Base-by-base conservation (phyloP, 2,329 filamentous ascomycete species). In the Incumbomyces delicatus region DNA sequence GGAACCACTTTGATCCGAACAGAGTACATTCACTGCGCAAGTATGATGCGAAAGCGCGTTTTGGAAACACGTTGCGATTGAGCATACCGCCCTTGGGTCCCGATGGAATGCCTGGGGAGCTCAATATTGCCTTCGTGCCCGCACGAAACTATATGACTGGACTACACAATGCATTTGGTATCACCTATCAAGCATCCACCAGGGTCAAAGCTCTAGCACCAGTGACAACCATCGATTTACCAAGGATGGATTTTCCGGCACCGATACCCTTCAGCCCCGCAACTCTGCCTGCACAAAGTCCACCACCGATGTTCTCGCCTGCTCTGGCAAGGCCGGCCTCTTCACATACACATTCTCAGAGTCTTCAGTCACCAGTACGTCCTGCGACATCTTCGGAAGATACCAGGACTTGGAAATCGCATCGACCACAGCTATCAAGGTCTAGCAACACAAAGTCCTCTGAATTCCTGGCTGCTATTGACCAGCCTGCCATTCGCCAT, bases 61-160 rank as follows among this genome's bases (percentile, higher is more conserved):
- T 60, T 30, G 67, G 67, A 6, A 57, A 76, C 36, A 47, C 52
- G 6, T 60, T 69, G 52, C 62, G 69, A 35, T 65, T 85, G 7
- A 64, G 71, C 1, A 67, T 87, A 3, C 75, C 77, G 2, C 62
- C 79, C 0, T 61, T 73, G 18, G 65, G 71, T 2, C 63, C 71
- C 0, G 69, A 70, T 18, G 79, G 77, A 4, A 64, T 70, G 12
- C 66, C 72, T 7, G 83, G 83, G 14, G 81, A 87, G 64, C 72
- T 86, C n/a, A 85, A 81, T 0, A 70, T 87, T n/a, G 71, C 81
- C 1, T 80, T 79, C 60, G 73, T 87, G 27, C 68, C 75, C 0
- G 76, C 80, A 44, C 78, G 75, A 57, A 63, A 70, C 40, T 80
- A 85, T 56, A 56, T 80, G 3, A 76, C 75, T 6, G 74, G 76